These are phyloP conservation scores for Xerocomus nothofagi DNA, from an alignment of 1,284 basidiomycete genomes.

Conservation along the genomic window DNA sequence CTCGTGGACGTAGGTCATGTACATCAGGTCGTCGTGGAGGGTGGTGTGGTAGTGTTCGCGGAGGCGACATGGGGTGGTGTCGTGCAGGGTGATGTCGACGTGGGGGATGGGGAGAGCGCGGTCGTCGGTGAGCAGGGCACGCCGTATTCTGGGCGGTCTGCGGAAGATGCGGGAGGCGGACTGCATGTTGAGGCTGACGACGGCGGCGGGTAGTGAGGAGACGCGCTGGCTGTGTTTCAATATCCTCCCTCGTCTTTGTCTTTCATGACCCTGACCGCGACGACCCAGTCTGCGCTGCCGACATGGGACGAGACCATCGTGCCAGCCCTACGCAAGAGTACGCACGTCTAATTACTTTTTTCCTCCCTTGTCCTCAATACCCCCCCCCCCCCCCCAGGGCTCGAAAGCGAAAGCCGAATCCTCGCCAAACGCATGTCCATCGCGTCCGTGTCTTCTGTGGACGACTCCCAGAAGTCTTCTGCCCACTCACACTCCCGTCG, in stretches of 20 bases:
- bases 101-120: conserved; percentile 66
- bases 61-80: conserved; percentile 77
- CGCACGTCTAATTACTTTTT: conserved; percentile 5
- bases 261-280: conserved; percentile 31
- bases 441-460: conserved; percentile 58
- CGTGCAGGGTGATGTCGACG: conserved; percentile 59
- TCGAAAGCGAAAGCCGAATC: conserved; percentile 70
- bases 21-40: conserved; percentile 86
- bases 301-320: conserved; percentile 37
- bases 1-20: conserved; percentile 91
- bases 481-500: conserved; percentile 20
- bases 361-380: conserved; percentile 2
- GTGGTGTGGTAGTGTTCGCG: conserved; percentile 85
- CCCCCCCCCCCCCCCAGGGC: conserved; percentile 45
- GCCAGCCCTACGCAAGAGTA: conserved; percentile 33
- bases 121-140: conserved; percentile 48
- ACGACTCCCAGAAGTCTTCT: conserved; percentile 35
- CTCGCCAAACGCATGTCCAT: conserved; percentile 72
- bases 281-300: conserved; percentile 28
- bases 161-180: conserved; percentile 43
- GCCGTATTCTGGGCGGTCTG: conserved; percentile 45
- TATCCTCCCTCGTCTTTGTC: not conserved
- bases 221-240: not conserved
- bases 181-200: conserved; percentile 20
- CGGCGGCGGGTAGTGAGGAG: no score